A percentile compares a stretch with the other conserved stretches of the same genome.
Conservation (phyloP, 2,329 filamentous ascomycete genomes). For the Penicillium sp. region DNA sequence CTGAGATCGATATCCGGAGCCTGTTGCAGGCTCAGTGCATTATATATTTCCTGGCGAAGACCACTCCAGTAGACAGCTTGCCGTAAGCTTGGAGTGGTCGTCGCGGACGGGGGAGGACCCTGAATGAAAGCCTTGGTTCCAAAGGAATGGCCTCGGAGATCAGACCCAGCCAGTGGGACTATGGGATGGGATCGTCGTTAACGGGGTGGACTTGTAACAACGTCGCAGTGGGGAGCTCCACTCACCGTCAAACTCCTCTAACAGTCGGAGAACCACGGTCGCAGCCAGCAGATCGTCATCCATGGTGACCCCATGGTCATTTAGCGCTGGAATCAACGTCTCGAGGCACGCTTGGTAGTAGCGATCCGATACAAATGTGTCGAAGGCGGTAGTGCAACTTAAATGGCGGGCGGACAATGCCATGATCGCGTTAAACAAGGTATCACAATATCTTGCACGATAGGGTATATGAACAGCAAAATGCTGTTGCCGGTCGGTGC, state of each 20-base stretch:
- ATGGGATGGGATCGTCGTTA: slow-evolving; percentile 12
- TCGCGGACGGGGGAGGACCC: slow-evolving; percentile 27
- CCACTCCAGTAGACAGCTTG: slow-evolving; percentile 29
- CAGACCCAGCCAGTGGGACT: slow-evolving; percentile 22
- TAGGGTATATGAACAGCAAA: slow-evolving; percentile 28
- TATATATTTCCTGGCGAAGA: slow-evolving; percentile 36
- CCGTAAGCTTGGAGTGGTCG: slow-evolving; percentile 27
- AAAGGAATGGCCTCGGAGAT: slow-evolving; percentile 25
- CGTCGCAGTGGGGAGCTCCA: neutral
- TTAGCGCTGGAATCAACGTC: slow-evolving; percentile 42
- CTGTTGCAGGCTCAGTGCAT: slow-evolving; percentile 28
- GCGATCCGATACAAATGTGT: slow-evolving; percentile 43
- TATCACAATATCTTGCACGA: slow-evolving; percentile 22
- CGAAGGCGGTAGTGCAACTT: slow-evolving; percentile 40
- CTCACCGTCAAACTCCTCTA: slow-evolving; percentile 45
- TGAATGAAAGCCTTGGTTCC: slow-evolving; percentile 25
- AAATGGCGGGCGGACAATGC: slow-evolving; percentile 45
- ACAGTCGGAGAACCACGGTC: slow-evolving; percentile 41
- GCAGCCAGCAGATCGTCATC: slow-evolving; percentile 44
- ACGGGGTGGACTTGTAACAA: neutral
- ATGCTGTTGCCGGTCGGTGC: slow-evolving; percentile 26
- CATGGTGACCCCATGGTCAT: slow-evolving; percentile 39
- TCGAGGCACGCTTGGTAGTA: slow-evolving; percentile 45
- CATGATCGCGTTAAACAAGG: slow-evolving; percentile 45
- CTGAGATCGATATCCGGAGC: slow-evolving; percentile 26